Percentiles rank a stretch among this genome's conserved stretches.
phyloP scores from a whole-genome alignment of 1,284 basidiomycete species.

The Ganoderma resinaceum region DNA sequence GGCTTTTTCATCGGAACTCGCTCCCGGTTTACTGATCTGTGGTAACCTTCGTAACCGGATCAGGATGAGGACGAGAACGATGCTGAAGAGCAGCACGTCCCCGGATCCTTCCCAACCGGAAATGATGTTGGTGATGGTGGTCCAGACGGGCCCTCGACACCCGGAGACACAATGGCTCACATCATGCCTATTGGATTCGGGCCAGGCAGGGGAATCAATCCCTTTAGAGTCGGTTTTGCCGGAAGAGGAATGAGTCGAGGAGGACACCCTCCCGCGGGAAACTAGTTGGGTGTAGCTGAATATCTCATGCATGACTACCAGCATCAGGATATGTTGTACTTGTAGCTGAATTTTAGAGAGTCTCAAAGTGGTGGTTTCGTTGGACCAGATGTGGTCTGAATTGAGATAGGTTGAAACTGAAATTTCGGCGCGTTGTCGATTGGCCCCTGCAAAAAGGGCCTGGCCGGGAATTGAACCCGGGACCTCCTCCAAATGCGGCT shows the following conservation, averaged over 20 bases:
- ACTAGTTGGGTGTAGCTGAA: neutral
- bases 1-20: neutral
- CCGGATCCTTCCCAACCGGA: conserved; percentile 22
- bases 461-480: conserved; percentile 87
- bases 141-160: neutral
- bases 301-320: neutral
- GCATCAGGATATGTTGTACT: neutral
- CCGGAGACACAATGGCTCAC: conserved; percentile 13
- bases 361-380: too few relatives aligned
- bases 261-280: neutral
- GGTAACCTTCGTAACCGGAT: conserved; percentile 16
- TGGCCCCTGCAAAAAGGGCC: conserved; percentile 52
- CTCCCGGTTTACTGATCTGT: neutral
- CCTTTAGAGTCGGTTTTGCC: conserved; percentile 30
- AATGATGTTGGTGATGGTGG: neutral
- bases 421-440: neutral
- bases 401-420: too few relatives aligned
- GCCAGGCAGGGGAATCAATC: conserved; percentile 1
- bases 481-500: conserved; percentile 70
- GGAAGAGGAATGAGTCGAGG: conserved; percentile 26
- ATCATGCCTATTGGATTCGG: conserved; percentile 21
- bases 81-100: conserved; percentile 19
- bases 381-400: too few relatives aligned
- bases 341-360: too few relatives aligned
- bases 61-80: conserved; percentile 23